phyloP scores from a whole-genome alignment of 2,329 filamentous ascomycete genomes.

The Pseudogymnoascus sp. region DNA sequence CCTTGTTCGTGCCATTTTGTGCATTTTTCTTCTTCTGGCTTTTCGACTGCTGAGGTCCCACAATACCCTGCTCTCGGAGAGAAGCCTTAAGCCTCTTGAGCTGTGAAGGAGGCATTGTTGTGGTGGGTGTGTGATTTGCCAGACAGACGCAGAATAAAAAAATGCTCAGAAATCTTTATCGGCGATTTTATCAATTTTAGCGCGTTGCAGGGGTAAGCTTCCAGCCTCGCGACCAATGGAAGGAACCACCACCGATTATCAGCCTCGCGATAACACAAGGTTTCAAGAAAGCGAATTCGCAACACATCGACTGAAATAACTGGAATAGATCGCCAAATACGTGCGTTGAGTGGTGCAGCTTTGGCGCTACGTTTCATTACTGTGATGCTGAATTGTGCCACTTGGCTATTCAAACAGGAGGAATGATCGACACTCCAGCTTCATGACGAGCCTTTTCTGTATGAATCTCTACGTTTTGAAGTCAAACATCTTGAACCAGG shows the following conservation, averaged over 20 bases:
- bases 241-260: background rate
- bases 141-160: conserved; percentile 13
- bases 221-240: background rate
- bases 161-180: conserved; percentile 20
- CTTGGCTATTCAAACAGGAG: background rate
- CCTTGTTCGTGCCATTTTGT: conserved; percentile 56
- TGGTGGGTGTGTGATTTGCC: conserved; percentile 11
- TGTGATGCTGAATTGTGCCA: background rate
- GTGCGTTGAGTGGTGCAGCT: background rate
- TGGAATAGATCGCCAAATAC: background rate
- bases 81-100: conserved; percentile 92
- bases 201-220: conserved; percentile 9
- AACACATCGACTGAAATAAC: background rate
- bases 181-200: conserved; percentile 6
- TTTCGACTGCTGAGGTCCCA: conserved; percentile 88
- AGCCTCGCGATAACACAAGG: background rate
- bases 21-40: conserved; percentile 77
- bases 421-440: background rate
- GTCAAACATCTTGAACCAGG: background rate
- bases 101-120: conserved; percentile 84
- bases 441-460: background rate
- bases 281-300: background rate
- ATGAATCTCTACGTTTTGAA: background rate
- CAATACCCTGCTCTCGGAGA: conserved; percentile 79
- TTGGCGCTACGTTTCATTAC: background rate